Base-by-base conservation (phyloP, 768 basidiomycete species). In the Gyrodon lividus region DNA sequence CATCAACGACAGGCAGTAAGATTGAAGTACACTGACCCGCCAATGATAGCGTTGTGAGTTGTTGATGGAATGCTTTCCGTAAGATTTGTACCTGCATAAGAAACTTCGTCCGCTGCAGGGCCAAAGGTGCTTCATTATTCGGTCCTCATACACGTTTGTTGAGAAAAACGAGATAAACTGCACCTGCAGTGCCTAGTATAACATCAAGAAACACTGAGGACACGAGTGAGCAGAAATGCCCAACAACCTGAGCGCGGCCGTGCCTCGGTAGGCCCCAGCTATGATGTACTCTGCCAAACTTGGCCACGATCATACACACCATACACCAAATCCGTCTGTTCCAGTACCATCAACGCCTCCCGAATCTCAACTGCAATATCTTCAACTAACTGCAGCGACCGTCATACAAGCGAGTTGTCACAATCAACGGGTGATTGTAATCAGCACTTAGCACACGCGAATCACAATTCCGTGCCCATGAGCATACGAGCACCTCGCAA, bases 401-500 rank as follows among this genome's bases (percentile, higher is more conserved):
- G 23, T 41, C 9, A 13, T 13, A 48, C 35, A 39, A 22, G 19
- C 35, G 35, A 22, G 19, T 45, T 16, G 35, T 35, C 37, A 26
- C 24, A 14, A 37, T 37, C 19, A 24, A 28, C 44, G 16, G 26
- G 23, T 19, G 19, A 39, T 9, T 38, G 17, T 39, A 17, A 22
- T 19, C 16, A 38, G 19, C 19, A 16, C 35, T 12, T 1, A 38
- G 7, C 14, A 10, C 8, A 28, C 28, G 2, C 28, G 28, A 2
- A 28, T 28, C 8, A 28, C 28, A 28, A 28, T 12, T 31, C 47
- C n/a, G 39, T 55, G 55, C 52, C 58, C 57, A 72, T 72, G 71
- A 73, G 68, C 60, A 63, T 83, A 67, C 78, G 82, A 55, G 80
- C 78, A 64, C 84, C 78, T 49, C 72, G 80, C 54, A 83, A 84